Evolutionary conservation across 345 rosid species (phyloP).

Genomic region (Arabis alpina): DNA sequence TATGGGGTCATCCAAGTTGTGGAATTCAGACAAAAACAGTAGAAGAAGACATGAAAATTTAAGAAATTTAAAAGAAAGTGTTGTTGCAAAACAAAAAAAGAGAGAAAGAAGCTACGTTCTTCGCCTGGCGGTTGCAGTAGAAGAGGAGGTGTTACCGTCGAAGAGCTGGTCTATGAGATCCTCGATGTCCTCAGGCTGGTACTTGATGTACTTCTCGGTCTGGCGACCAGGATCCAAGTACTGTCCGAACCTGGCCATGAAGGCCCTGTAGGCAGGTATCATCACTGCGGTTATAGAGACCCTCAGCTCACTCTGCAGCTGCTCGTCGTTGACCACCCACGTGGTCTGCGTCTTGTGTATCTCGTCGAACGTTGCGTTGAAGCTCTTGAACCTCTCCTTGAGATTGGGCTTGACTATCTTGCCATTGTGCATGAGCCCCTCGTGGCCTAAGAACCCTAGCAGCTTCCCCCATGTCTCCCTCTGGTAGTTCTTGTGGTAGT

Average conservation of each 20-base stretch:
- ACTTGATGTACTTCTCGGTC: constrained; percentile 83
- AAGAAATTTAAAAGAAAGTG: constrained; percentile 14
- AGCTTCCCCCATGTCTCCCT: constrained; percentile 87
- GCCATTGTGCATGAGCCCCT: constrained; percentile 71
- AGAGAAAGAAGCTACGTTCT: constrained; percentile 46
- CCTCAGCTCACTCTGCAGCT: constrained; percentile 90
- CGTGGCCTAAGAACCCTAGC: constrained; percentile 65
- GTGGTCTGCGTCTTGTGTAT: constrained; percentile 84
- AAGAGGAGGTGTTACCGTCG: constrained; percentile 60
- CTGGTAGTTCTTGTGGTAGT: constrained; percentile 78
- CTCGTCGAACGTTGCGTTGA: constrained; percentile 83
- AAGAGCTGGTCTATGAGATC: constrained; percentile 75
- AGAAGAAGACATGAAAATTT: constrained; percentile 16
- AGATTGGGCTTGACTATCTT: constrained; percentile 76
- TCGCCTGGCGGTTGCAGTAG: constrained; percentile 46
- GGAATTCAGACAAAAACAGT: constrained; percentile 40
- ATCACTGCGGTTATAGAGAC: constrained; percentile 79
- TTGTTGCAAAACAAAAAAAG: constrained; percentile 31
- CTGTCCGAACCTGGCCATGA: constrained; percentile 75
- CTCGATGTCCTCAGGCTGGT: constrained; percentile 90
- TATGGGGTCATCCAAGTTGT: constrained; percentile 29
- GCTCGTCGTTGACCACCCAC: constrained; percentile 91
- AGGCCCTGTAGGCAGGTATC: constrained; percentile 83
- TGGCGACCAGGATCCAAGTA: constrained; percentile 80
- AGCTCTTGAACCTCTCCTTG: constrained; percentile 89